Evolutionary conservation across 345 rosid genomes (phyloP), one percentile per base, ranked within the genome.

Genomic region (Zanthoxylum bungeanum): DNA sequence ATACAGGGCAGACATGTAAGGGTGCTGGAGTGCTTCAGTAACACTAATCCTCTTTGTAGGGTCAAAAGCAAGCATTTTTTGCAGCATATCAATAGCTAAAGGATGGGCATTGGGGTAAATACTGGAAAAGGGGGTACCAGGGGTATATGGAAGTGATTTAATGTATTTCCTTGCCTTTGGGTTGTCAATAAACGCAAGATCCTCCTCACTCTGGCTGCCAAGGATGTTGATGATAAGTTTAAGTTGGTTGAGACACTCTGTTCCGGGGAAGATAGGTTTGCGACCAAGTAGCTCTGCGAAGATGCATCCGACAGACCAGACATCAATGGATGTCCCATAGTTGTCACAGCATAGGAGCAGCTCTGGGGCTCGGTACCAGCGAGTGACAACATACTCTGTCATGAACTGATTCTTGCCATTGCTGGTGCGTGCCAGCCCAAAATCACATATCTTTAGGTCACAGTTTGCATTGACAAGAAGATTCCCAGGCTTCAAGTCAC

Each of bases 291-390:
- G 90, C 80, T 91, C 97, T 0, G 93, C 97, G 14, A 93, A 89
- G 70, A 93, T 86, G 78, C 98, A 93, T 74, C 95, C 95, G 7
- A 89, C 97, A 22, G 91, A 93, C 98, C 97, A 93, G 33, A 93
- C 87, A 64, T 93, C 98, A 6, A 93, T 91, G 47, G 95, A 87
- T 60, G 89, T 91, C 44, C 93, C 89, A 22, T 93, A 91, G 80
- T 87, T 86, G 79, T 89, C 98, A 22, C 98, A 93, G 76, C 94
- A 85, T 46, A 93, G 89, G 49, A 92, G 94, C 47, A 92, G 98
- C 78, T 92, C 97, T 0, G 97, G 97, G 36, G 94, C 97, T 33
- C 97, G 78, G 78, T 92, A 90, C 98, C 98, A 92, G 64, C 94
- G 92, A 65, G 96, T 90, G 28, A 90, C 96, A 22, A 92, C 97